phyloP scores from a whole-genome alignment of 768 basidiomycete genomes.

The Cyclocybe cylindracea region DNA sequence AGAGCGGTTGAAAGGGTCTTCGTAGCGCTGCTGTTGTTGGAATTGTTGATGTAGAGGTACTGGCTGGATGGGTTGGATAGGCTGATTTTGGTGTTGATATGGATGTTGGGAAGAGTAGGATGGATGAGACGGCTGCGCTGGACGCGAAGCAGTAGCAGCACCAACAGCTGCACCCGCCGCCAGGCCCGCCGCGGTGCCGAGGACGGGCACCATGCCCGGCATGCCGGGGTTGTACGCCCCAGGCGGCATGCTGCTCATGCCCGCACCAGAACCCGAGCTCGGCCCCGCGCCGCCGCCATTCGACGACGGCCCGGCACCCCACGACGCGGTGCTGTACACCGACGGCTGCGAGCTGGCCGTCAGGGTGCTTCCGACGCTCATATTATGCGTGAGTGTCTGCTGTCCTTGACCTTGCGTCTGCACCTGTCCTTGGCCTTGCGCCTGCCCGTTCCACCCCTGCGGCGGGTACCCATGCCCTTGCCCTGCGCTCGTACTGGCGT shows the following conservation, averaged over 20 bases:
- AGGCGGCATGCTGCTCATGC: neutral
- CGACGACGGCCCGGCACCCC: neutral
- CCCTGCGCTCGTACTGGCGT: no score
- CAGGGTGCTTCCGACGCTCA: conserved; percentile 8
- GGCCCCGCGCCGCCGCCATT: neutral
- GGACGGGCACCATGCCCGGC: conserved; percentile 6
- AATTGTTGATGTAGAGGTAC: no score
- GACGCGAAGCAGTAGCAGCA: neutral
- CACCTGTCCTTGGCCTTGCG: no score
- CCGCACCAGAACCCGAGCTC: neutral
- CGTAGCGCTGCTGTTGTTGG: conserved; percentile 13
- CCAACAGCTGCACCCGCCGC: conserved; percentile 14
- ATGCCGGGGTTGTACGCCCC: conserved; percentile 2
- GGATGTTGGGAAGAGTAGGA: no score
- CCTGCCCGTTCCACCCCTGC: neutral
- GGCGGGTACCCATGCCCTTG: conserved; percentile 8
- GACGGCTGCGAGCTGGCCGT: neutral
- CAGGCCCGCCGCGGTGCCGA: conserved; percentile 6
- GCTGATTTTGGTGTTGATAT: no score
- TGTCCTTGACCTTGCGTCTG: neutral
- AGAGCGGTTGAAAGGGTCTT: conserved; percentile 27
- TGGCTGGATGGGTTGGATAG: no score
- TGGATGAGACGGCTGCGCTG: no score
- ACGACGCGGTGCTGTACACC: conserved; percentile 1
- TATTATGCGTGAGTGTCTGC: conserved; percentile 7